Evolutionary conservation across 1,284 basidiomycete species (phyloP), one percentile per base, ranked within the genome.

Genomic region (Inonotus obliquus): DNA sequence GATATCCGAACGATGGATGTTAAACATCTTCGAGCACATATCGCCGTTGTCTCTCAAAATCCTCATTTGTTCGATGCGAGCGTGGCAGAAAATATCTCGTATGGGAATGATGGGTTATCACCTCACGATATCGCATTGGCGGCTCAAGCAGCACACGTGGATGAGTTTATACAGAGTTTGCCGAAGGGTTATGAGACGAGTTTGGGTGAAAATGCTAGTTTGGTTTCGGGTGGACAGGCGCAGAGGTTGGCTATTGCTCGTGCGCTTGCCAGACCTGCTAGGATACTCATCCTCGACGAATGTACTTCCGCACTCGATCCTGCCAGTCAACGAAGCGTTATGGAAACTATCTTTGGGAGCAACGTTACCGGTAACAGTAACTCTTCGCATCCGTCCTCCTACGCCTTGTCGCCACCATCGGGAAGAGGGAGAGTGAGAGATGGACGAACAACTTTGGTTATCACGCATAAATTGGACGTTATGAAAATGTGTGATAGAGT

Each of bases 401-500:
- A 32, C 32, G 32, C 9, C 32, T 32, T 4, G 4, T 32, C 4
- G 32, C n/a, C n/a, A n/a, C n/a, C n/a, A n/a, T n/a, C n/a, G 9
- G 32, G 32, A 32, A 9, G 32, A 9, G 32, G 32, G 32, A n/a
- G 17, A n/a, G 85, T 87, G 65, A 86, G 84, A 74, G 73, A 77
- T 19, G 84, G 83, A 3, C 80, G 87, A 63, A 97, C 94, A 64
- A 94, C 92, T 57, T 73, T 98, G 64, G 89, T 98, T 78, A 86
- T 98, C 67, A 98, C 96, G 21, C 96, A 99, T 77, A 96, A 96
- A 73, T 73, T 94, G 51, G 83, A 88, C 62, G 86, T 94, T 53
- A 99, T 99, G 96, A 82, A 80, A 71, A 85, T 88, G 80, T 98
- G 96, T 76, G 94, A 97, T 73, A 81, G 94, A 41, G 85, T 99